Conservation (phyloP, 2,329 filamentous ascomycete genomes). For the Cladosporium sphaerospermum region DNA sequence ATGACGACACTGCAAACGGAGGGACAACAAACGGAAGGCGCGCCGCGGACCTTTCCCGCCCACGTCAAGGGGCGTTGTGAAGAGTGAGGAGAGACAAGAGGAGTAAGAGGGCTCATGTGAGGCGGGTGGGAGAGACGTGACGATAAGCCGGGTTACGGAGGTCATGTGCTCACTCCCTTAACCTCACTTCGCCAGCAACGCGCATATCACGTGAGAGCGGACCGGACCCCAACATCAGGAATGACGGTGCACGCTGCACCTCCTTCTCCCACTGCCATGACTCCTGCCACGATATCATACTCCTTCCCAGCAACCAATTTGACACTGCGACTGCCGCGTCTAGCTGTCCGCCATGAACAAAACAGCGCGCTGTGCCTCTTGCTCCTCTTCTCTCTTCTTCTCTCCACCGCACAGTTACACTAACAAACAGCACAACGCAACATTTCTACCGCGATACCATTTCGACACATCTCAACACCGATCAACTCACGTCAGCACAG, state of each 20-base stretch:
- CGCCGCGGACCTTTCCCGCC: background rate
- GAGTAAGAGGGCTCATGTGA: background rate
- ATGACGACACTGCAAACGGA: conserved; percentile 1
- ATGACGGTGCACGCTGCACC: background rate
- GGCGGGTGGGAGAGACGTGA: too few relatives aligned
- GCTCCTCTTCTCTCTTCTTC: background rate
- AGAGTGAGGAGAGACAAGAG: background rate
- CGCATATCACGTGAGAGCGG: too few relatives aligned
- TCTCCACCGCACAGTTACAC: background rate
- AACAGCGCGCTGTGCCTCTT: background rate
- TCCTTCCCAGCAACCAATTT: background rate
- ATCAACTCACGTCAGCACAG: background rate
- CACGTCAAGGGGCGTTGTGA: too few relatives aligned
- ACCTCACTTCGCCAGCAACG: too few relatives aligned
- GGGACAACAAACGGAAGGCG: background rate
- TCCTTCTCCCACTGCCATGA: background rate
- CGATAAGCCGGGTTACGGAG: too few relatives aligned
- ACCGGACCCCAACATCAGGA: too few relatives aligned
- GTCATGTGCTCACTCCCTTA: too few relatives aligned
- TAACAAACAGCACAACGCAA: conserved; percentile 7
- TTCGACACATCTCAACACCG: background rate
- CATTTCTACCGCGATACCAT: background rate
- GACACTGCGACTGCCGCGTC: background rate
- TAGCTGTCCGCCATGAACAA: background rate
- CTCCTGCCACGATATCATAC: background rate